Evolutionary conservation across 768 basidiomycete genomes (phyloP).

Genomic region (Pisolithus orientalis): DNA sequence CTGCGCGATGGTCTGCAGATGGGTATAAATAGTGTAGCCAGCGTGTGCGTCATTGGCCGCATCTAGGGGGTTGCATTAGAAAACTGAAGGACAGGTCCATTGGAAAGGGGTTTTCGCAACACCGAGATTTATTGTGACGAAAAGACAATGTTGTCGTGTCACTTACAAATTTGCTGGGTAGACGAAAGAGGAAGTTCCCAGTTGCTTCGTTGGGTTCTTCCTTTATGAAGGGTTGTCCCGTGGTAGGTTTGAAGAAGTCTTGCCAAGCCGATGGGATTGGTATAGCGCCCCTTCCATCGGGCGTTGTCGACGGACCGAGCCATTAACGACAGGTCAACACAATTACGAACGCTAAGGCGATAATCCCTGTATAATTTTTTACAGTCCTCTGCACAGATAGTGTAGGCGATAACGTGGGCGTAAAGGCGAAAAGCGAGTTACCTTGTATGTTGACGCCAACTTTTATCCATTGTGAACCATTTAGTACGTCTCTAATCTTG

Average conservation of each 20-base stretch:
- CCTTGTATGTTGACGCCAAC: slow-evolving; percentile 72
- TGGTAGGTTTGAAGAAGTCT: slow-evolving; percentile 61
- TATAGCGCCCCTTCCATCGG: slow-evolving; percentile 69
- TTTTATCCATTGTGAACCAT: slow-evolving; percentile 50
- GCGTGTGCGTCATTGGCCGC: slow-evolving; percentile 70
- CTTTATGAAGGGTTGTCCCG: slow-evolving; percentile 47
- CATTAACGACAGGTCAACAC: slow-evolving; percentile 63
- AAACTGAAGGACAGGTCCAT: not conserved
- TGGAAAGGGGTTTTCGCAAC: not conserved
- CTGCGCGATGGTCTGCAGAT: slow-evolving; percentile 38
- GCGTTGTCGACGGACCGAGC: slow-evolving; percentile 66
- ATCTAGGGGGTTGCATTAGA: slow-evolving; percentile 35
- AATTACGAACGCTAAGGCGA: slow-evolving; percentile 40
- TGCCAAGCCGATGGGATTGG: slow-evolving; percentile 53
- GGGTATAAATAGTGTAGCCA: slow-evolving; percentile 47
- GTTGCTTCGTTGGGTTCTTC: slow-evolving; percentile 56
- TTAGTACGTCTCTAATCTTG: slow-evolving; percentile 46
- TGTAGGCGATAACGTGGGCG: not conserved
- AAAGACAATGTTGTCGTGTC: not conserved
- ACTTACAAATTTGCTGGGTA: slow-evolving; percentile 57
- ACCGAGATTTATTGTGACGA: not conserved
- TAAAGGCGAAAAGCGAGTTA: slow-evolving; percentile 20
- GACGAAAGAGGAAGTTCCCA: slow-evolving; percentile 52
- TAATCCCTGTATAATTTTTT: slow-evolving; percentile 51
- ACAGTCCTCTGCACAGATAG: slow-evolving; percentile 47